Evolutionary conservation across 805 yeast genomes (phyloP).

Genomic region (Kregervanrija pseudodelftensis): DNA sequence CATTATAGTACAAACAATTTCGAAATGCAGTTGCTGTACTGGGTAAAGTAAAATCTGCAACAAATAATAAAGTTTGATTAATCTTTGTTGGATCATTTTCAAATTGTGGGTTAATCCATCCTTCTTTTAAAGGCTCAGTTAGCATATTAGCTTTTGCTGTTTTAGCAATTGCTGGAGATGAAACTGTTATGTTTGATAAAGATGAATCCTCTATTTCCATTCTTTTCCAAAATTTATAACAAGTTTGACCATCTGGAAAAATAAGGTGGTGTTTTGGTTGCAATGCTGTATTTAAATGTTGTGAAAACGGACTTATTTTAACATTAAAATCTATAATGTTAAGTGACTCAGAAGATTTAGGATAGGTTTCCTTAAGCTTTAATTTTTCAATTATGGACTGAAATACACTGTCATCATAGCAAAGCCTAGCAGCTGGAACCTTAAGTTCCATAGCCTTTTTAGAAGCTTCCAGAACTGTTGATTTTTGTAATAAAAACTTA

Average conservation of each 20-base stretch:
- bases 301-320: constrained; percentile 53
- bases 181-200: constrained; percentile 12
- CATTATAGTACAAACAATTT: constrained; percentile 24
- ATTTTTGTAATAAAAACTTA: constrained; percentile 7
- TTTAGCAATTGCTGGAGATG: constrained; percentile 9
- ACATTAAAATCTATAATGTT: constrained; percentile 56
- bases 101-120: constrained; percentile 32
- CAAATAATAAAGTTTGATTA: constrained; percentile 23
- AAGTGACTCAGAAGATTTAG: constrained; percentile 28
- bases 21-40: constrained; percentile 58
- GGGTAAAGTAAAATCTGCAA: constrained; percentile 24
- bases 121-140: constrained; percentile 32
- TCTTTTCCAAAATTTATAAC: constrained; percentile 20
- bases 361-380: constrained; percentile 30
- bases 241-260: constrained; percentile 26
- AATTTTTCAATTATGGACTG: constrained; percentile 40
- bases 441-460: neutral
- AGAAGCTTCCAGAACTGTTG: constrained; percentile 4
- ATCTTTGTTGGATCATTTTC: constrained; percentile 9
- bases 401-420: constrained; percentile 13
- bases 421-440: constrained; percentile 8
- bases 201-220: constrained; percentile 10
- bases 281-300: constrained; percentile 51
- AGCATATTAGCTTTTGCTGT: constrained; percentile 15
- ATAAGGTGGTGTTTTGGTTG: constrained; percentile 59